phyloP scores from a whole-genome alignment of 1,284 basidiomycete species.

The Stereum hirsutum region DNA sequence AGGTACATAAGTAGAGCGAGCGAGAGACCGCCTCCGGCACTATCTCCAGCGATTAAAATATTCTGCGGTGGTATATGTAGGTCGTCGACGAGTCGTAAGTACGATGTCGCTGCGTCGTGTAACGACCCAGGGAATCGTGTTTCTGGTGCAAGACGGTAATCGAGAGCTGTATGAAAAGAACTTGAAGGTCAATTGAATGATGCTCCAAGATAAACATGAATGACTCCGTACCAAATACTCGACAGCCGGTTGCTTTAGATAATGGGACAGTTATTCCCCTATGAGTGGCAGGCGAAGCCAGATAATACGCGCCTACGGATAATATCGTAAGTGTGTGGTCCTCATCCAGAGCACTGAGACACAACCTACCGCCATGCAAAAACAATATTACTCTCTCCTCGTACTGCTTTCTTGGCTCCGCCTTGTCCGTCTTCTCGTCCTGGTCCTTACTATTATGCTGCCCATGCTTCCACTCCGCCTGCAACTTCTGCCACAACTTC shows the following conservation, averaged over 20 bases:
- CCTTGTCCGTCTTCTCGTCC: too few relatives aligned
- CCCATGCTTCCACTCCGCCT: conserved; percentile 67
- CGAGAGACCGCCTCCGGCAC: conserved; percentile 85
- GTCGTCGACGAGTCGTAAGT: conserved; percentile 83
- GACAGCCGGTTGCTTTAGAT: conserved; percentile 83
- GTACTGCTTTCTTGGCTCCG: conserved; percentile 21
- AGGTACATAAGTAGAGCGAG: conserved; percentile 90
- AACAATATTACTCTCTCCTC: conserved; percentile 87
- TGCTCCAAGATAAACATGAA: too few relatives aligned
- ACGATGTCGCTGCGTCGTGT: conserved; percentile 84
- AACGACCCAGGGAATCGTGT: conserved; percentile 90
- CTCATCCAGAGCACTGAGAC: conserved; percentile 1
- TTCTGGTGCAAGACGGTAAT: conserved; percentile 95
- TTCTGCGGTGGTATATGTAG: conserved; percentile 88
- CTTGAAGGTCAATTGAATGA: not conserved
- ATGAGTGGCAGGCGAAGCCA: conserved; percentile 92
- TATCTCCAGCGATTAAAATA: conserved; percentile 85
- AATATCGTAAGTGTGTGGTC: too few relatives aligned
- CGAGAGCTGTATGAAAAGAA: conserved; percentile 53
- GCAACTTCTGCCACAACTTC: conserved; percentile 82
- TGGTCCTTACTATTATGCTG: too few relatives aligned
- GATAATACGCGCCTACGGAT: conserved; percentile 94
- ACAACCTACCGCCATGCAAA: conserved; percentile 77
- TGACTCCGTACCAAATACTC: conserved; percentile 91
- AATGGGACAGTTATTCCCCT: conserved; percentile 88